These are phyloP conservation scores for Micromonas pusilla DNA, from an alignment of 139 green algal genomes.

Conservation along the genomic window DNA sequence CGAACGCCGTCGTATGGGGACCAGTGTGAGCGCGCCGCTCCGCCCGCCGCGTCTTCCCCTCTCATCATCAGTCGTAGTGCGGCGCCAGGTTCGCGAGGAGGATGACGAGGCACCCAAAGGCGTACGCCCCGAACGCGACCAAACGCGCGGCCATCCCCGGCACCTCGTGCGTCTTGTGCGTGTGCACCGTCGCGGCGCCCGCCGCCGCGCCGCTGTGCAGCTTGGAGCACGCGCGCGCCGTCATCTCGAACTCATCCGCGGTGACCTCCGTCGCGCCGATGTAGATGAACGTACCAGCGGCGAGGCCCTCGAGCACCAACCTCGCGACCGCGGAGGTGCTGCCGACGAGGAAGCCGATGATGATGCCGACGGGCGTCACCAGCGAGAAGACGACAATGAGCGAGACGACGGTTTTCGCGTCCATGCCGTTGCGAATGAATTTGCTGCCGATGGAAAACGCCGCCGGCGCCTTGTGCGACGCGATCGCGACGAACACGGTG, in stretches of 20 bases:
- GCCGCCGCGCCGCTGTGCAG: too few species aligned
- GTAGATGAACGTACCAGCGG: slow-evolving; percentile 28
- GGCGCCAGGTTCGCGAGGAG: neutral
- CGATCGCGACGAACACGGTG: slow-evolving; percentile 16
- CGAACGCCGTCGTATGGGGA: too few species aligned
- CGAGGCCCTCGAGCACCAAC: slow-evolving; percentile 12
- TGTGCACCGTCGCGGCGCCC: neutral
- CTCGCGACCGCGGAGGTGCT: neutral
- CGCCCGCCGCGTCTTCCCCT: too few species aligned
- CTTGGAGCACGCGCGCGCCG: neutral
- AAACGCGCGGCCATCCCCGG: neutral
- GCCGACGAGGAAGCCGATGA: slow-evolving; percentile 2
- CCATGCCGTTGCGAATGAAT: neutral
- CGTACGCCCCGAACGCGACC: neutral
- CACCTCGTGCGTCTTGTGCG: neutral
- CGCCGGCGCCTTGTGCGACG: slow-evolving; percentile 17
- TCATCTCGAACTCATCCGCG: slow-evolving; percentile 18
- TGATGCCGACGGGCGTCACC: slow-evolving; percentile 17
- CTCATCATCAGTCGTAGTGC: too few species aligned
- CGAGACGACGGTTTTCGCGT: neutral
- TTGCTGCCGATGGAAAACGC: slow-evolving; percentile 20
- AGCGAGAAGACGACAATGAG: slow-evolving; percentile 8
- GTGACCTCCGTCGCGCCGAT: slow-evolving; percentile 10
- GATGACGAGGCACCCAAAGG: neutral
- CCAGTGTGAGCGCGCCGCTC: too few species aligned